Percentiles rank a stretch among this genome's conserved stretches.
These are phyloP conservation scores for Plenodomus biglobosus DNA, from an alignment of 2,329 filamentous ascomycete genomes.

Conservation along the genomic window DNA sequence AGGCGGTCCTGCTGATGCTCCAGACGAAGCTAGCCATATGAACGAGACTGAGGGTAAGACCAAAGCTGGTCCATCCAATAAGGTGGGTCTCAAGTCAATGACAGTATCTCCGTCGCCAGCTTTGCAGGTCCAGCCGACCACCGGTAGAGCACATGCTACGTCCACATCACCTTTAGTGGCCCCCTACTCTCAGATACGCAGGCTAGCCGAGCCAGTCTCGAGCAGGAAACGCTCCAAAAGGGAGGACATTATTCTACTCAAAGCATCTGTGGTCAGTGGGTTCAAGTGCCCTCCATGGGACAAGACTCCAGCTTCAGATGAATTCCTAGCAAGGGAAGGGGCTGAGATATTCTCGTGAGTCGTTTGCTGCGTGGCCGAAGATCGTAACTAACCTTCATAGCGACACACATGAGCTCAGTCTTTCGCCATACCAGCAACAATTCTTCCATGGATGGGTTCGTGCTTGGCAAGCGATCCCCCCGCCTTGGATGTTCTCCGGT, in stretches of 20 bases:
- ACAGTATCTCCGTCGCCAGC: not conserved
- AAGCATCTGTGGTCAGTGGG: slow-evolving; percentile 78
- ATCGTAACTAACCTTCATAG: slow-evolving; percentile 40
- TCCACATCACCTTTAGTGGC: slow-evolving; percentile 7
- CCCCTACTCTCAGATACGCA: slow-evolving; percentile 31
- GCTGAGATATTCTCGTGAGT: slow-evolving; percentile 59
- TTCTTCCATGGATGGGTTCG: slow-evolving; percentile 86
- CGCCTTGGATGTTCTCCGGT: slow-evolving; percentile 43
- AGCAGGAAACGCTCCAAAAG: slow-evolving; percentile 64
- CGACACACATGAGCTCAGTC: slow-evolving; percentile 67
- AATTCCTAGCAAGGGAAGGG: slow-evolving; percentile 61
- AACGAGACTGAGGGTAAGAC: not conserved
- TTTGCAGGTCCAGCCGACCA: not conserved
- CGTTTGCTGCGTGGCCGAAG: slow-evolving; percentile 35
- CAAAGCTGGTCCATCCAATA: not conserved
- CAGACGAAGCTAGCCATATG: slow-evolving; percentile 11
- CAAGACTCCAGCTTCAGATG: slow-evolving; percentile 60
- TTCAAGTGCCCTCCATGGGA: slow-evolving; percentile 83
- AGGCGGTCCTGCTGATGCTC: slow-evolving; percentile 14
- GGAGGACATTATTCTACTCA: slow-evolving; percentile 75
- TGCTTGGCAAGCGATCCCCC: slow-evolving; percentile 66
- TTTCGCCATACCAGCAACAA: slow-evolving; percentile 72
- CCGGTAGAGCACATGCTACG: not conserved
- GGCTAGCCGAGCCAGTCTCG: slow-evolving; percentile 53
- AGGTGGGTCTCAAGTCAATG: not conserved